Conservation (phyloP, 352 stramenopile genomes). For the Thalassiosira delicatula region DNA sequence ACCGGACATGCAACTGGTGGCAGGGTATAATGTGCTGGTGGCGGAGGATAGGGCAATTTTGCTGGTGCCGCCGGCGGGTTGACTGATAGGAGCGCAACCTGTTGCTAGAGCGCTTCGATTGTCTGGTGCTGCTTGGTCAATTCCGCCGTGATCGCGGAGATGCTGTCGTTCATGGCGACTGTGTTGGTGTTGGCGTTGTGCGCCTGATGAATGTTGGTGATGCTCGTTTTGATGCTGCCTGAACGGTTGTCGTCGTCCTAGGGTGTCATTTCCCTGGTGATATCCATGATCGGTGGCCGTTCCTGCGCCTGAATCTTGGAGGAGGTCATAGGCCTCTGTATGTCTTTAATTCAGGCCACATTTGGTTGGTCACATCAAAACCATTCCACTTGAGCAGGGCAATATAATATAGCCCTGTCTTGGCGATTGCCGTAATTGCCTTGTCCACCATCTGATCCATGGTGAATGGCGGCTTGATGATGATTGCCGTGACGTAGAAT, state of each 20-base stretch:
- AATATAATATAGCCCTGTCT: background rate
- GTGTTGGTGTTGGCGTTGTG: background rate
- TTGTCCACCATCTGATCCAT: slow-evolving; percentile 4
- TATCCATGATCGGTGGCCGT: background rate
- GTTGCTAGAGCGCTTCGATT: background rate
- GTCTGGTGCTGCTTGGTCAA: background rate
- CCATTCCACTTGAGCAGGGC: background rate
- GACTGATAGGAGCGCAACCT: background rate
- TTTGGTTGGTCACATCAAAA: background rate
- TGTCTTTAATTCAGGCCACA: background rate
- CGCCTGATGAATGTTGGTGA: background rate
- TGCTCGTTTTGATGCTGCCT: background rate
- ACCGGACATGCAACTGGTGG: background rate
- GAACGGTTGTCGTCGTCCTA: background rate
- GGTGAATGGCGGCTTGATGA: background rate
- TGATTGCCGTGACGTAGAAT: background rate
- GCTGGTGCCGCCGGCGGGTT: background rate
- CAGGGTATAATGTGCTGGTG: background rate
- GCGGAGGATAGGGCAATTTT: background rate
- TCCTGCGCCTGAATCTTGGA: background rate
- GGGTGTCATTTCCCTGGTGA: background rate
- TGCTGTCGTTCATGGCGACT: background rate
- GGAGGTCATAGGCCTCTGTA: background rate
- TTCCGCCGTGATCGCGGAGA: background rate
- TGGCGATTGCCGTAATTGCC: background rate